These are phyloP conservation scores for Posidonia oceanica DNA, from an alignment of 116 monocot species.

Conservation along the genomic window DNA sequence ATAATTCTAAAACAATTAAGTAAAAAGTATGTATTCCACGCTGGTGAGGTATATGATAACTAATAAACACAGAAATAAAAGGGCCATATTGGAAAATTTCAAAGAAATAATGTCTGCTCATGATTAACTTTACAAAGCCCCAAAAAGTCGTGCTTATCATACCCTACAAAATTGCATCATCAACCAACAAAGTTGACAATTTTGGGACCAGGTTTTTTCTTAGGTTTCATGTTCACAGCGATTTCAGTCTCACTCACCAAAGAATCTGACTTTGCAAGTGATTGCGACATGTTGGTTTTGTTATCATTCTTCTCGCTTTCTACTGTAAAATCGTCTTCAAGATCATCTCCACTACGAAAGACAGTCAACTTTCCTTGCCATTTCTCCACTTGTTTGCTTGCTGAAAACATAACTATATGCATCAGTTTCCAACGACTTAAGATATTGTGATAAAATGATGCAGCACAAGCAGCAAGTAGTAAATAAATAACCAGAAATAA, in stretches of 20 bases:
- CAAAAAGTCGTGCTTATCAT: neutral
- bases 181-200: constrained; percentile 50
- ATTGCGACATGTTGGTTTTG: constrained; percentile 9
- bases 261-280: constrained; percentile 5
- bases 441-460: neutral
- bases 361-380: constrained; percentile 22
- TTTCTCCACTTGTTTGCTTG: constrained; percentile 6
- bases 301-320: constrained; percentile 21
- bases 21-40: too few relatives aligned
- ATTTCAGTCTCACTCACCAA: neutral
- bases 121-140: too few relatives aligned
- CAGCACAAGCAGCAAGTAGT: too few relatives aligned
- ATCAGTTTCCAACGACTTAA: neutral
- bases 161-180: neutral
- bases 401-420: constrained; percentile 16
- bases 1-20: too few relatives aligned
- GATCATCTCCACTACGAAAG: constrained; percentile 65
- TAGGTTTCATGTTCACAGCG: constrained; percentile 14
- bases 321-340: constrained; percentile 65
- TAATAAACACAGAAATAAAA: too few relatives aligned
- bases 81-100: too few relatives aligned
- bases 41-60: too few relatives aligned
- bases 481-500: too few relatives aligned
- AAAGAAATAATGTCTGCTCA: too few relatives aligned
- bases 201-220: constrained; percentile 47